These are phyloP conservation scores for Crithidia fasciculata DNA, from an alignment of 208 protist genomes.

Conservation along the genomic window DNA sequence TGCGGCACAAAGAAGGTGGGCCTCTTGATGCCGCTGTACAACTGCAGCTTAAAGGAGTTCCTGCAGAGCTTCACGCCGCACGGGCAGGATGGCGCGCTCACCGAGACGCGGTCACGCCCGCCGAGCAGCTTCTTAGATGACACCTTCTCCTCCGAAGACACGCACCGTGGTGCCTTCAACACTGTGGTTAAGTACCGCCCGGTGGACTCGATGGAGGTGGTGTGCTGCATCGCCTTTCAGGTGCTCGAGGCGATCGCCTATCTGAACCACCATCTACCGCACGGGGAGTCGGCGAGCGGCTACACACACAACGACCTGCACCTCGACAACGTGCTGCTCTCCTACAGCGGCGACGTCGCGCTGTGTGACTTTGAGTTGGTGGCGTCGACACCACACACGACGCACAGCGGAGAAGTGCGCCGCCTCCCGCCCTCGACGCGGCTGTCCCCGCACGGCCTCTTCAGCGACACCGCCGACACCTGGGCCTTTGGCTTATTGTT, in stretches of 20 bases:
- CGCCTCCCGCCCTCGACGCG: conserved; percentile 63
- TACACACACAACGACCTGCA: conserved; percentile 89
- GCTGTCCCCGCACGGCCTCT: conserved; percentile 74
- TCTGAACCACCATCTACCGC: conserved; percentile 63
- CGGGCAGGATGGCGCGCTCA: neutral
- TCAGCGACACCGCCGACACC: conserved; percentile 54
- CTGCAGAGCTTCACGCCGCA: conserved; percentile 32
- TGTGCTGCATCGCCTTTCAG: conserved; percentile 70
- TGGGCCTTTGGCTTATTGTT: conserved; percentile 76
- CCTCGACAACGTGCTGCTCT: conserved; percentile 79
- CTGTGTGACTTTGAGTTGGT: conserved; percentile 91
- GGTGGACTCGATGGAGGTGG: conserved; percentile 42
- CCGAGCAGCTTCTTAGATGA: conserved; percentile 16
- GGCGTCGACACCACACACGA: conserved; percentile 28
- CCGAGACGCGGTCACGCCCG: neutral
- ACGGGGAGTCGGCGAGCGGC: conserved; percentile 48
- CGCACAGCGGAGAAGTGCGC: conserved; percentile 15
- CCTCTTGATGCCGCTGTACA: conserved; percentile 74
- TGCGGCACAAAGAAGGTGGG: conserved; percentile 44
- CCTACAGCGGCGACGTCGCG: conserved; percentile 46
- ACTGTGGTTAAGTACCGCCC: conserved; percentile 39
- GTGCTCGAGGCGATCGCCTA: conserved; percentile 58
- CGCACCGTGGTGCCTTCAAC: conserved; percentile 6
- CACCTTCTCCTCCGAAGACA: conserved; percentile 4
- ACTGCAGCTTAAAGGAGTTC: conserved; percentile 72